phyloP scores from a whole-genome alignment of 768 basidiomycete species.

The Collybiopsis luxurians region DNA sequence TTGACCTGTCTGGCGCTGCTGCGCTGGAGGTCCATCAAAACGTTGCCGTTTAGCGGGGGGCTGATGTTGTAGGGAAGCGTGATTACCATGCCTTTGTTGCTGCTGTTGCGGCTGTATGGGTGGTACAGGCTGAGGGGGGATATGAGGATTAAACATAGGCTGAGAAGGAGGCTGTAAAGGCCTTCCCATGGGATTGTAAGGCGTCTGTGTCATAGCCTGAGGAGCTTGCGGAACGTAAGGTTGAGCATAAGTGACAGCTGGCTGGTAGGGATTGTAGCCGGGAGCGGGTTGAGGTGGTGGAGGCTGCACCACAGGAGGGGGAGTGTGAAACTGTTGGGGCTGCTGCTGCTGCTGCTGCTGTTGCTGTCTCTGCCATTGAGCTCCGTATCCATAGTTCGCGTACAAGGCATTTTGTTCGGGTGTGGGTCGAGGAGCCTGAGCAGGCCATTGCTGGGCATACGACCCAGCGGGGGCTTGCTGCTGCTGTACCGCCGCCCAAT shows the following conservation, averaged over 20 bases:
- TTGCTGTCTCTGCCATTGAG: slow-evolving; percentile 66
- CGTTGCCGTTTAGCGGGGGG: slow-evolving; percentile 91
- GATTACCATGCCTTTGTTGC: slow-evolving; percentile 49
- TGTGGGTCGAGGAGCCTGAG: slow-evolving; percentile 64
- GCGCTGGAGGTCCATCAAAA: slow-evolving; percentile 72
- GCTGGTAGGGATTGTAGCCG: slow-evolving; percentile 76
- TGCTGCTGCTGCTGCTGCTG: slow-evolving; percentile 44
- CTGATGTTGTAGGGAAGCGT: slow-evolving; percentile 73
- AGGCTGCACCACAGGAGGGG: slow-evolving; percentile 50
- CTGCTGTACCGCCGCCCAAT: slow-evolving; percentile 62
- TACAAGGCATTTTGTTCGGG: slow-evolving; percentile 83
- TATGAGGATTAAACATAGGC: slow-evolving; percentile 9
- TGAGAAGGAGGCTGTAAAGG: slow-evolving; percentile 27
- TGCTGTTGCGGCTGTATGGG: slow-evolving; percentile 41
- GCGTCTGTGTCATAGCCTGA: slow-evolving; percentile 50
- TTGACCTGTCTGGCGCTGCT: slow-evolving; percentile 49
- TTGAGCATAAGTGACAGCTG: slow-evolving; percentile 59
- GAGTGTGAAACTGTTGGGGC: slow-evolving; percentile 50
- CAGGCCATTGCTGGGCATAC: slow-evolving; percentile 61
- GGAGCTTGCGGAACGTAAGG: slow-evolving; percentile 66
- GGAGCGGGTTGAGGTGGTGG: slow-evolving; percentile 57
- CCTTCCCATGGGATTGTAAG: slow-evolving; percentile 41
- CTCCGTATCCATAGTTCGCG: slow-evolving; percentile 89
- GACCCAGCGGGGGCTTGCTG: slow-evolving; percentile 39
- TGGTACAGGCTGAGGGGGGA: slow-evolving; percentile 21